Percentiles rank a stretch among this genome's conserved stretches.
Evolutionary conservation across 208 protist genomes (phyloP).

Genomic region (Trypanosoma scelopori): DNA sequence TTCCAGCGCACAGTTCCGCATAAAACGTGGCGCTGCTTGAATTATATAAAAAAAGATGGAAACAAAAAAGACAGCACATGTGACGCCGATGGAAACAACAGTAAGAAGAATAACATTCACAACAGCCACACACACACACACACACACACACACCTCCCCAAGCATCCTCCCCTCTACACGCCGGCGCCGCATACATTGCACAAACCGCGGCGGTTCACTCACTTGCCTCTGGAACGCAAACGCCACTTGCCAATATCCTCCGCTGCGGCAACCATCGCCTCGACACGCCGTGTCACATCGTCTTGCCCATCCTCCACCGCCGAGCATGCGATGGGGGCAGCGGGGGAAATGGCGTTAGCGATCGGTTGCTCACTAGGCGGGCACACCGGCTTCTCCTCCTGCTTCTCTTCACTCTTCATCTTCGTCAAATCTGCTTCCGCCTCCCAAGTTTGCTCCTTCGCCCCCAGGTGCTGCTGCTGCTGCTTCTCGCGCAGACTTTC

Average conservation of each 20-base stretch:
- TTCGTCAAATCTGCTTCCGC: background rate
- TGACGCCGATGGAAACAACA: background rate
- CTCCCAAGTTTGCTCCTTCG: background rate
- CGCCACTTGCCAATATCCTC: conserved; percentile 26
- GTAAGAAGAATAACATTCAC: background rate
- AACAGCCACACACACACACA: background rate
- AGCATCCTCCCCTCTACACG: background rate
- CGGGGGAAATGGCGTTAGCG: no score
- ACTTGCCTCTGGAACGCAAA: background rate
- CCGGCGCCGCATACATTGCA: background rate
- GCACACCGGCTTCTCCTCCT: no score
- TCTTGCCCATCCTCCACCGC: background rate
- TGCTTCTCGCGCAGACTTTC: conserved; percentile 11
- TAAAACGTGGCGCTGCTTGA: background rate
- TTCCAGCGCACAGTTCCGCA: background rate
- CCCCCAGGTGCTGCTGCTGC: background rate
- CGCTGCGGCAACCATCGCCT: conserved; percentile 8
- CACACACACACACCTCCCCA: background rate
- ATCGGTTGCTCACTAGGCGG: no score
- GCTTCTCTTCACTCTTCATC: background rate
- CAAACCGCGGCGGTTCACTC: background rate
- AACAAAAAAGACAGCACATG: background rate
- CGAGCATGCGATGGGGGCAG: background rate
- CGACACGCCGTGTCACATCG: conserved; percentile 12
- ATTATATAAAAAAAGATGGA: background rate